Evolutionary conservation across 2,329 filamentous ascomycete species (phyloP).

Genomic region (Helminthosporium solani): DNA sequence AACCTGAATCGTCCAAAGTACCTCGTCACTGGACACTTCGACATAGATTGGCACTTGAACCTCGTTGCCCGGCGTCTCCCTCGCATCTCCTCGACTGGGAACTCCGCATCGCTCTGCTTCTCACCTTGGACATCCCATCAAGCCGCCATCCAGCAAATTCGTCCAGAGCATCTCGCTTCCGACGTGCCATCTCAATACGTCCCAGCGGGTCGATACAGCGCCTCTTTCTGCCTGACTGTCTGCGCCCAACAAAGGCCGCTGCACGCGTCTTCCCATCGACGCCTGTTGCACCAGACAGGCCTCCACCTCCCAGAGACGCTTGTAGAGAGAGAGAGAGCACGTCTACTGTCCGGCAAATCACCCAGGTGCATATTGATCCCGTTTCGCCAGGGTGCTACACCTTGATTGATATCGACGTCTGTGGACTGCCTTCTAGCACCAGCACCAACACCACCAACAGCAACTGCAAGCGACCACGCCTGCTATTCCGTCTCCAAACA

Average conservation of each 20-base stretch:
- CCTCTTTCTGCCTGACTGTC: conserved; percentile 26
- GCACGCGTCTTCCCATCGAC: too few species aligned
- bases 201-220: conserved; percentile 13
- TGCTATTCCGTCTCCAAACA: conserved; percentile 4
- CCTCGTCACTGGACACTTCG: conserved; percentile 37
- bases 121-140: conserved; percentile 19
- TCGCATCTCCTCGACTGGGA: conserved; percentile 7
- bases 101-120: conserved; percentile 23
- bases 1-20: conserved; percentile 30
- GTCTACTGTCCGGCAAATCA: conserved; percentile 16
- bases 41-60: conserved; percentile 34
- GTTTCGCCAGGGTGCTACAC: conserved; percentile 10
- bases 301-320: too few species aligned
- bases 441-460: conserved; percentile 10
- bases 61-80: conserved; percentile 14
- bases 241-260: conserved; percentile 29
- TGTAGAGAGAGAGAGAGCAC: too few species aligned
- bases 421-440: conserved; percentile 3
- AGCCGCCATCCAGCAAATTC: conserved; percentile 11
- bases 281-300: too few species aligned
- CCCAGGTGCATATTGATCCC: conserved; percentile 13
- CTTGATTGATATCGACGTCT: conserved; percentile 15
- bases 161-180: conserved; percentile 7
- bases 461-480: conserved; percentile 8
- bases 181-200: conserved; percentile 2